phyloP scores from a whole-genome alignment of 2,329 filamentous ascomycete genomes.

The Blastomyces percursus region DNA sequence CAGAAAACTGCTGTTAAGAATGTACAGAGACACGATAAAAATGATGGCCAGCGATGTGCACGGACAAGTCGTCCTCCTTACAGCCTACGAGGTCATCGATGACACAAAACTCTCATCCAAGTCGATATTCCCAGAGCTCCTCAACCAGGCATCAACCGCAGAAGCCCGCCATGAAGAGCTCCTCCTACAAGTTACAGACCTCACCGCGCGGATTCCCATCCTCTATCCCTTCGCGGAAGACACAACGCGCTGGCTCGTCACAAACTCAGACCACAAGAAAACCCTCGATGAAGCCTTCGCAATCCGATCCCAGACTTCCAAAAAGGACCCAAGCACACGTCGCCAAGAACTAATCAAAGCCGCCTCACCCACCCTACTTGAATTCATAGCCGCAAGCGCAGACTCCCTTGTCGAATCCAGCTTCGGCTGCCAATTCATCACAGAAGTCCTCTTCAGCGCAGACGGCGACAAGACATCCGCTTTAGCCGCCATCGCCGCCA shows the following conservation, averaged over 20 bases:
- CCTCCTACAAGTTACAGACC: constrained; percentile 33
- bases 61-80: constrained; percentile 70
- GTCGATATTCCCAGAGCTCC: constrained; percentile 73
- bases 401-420: constrained; percentile 59
- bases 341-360: constrained; percentile 64
- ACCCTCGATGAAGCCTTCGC: constrained; percentile 66
- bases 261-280: constrained; percentile 50
- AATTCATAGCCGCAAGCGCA: constrained; percentile 58
- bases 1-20: constrained; percentile 74
- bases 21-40: constrained; percentile 81
- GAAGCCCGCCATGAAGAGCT: constrained; percentile 36
- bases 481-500: constrained; percentile 52
- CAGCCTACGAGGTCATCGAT: constrained; percentile 83
- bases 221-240: constrained; percentile 69
- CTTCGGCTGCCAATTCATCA: constrained; percentile 78
- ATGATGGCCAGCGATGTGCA: constrained; percentile 70
- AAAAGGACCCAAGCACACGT: constrained; percentile 73
- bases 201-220: constrained; percentile 50
- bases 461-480: constrained; percentile 67
- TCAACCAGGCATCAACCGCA: constrained; percentile 51
- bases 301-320: constrained; percentile 73
- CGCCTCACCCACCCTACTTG: constrained; percentile 63
- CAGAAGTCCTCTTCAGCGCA: constrained; percentile 67
- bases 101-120: constrained; percentile 85
- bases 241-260: constrained; percentile 52